Percentiles rank a stretch among this genome's conserved stretches.
Evolutionary conservation across 306 rosid species (phyloP).

Genomic region (Carpinus fangiana): DNA sequence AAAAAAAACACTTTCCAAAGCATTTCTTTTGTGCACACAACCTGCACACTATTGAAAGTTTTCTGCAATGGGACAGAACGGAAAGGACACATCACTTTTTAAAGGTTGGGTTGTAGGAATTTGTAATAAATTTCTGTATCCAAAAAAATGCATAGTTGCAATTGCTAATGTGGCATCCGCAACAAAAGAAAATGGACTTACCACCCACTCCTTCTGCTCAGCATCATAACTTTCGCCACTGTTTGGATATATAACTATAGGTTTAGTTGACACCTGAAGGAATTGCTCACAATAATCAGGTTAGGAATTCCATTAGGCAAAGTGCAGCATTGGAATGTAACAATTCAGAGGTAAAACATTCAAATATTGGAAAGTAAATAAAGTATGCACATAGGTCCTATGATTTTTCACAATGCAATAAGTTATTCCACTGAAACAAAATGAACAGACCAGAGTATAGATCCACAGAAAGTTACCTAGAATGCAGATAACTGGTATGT

Average conservation of each 20-base stretch:
- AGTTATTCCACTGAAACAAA: neutral
- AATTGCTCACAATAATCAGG: slow-evolving; percentile 16
- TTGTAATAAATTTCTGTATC: too few species aligned
- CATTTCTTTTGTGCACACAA: neutral
- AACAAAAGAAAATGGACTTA: slow-evolving; percentile 36
- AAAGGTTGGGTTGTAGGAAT: too few species aligned
- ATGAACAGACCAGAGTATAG: neutral
- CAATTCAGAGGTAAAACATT: slow-evolving; percentile 9
- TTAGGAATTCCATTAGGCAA: slow-evolving; percentile 5
- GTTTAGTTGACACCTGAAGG: slow-evolving; percentile 54
- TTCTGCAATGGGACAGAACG: neutral
- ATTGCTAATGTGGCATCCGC: neutral
- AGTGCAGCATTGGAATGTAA: slow-evolving; percentile 13
- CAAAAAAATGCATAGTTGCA: neutral
- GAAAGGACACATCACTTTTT: too few species aligned
- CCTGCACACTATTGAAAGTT: too few species aligned
- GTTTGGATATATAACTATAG: slow-evolving; percentile 56
- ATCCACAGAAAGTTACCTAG: neutral
- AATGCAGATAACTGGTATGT: neutral
- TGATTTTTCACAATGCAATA: neutral
- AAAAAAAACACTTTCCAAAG: neutral
- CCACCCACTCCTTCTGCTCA: slow-evolving; percentile 47
- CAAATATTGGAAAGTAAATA: slow-evolving; percentile 7
- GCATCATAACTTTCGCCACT: slow-evolving; percentile 64
- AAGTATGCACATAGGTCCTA: neutral